phyloP scores from a whole-genome alignment of 164 flowering plant genomes.

The grape (Vitis vinifera) region DNA sequence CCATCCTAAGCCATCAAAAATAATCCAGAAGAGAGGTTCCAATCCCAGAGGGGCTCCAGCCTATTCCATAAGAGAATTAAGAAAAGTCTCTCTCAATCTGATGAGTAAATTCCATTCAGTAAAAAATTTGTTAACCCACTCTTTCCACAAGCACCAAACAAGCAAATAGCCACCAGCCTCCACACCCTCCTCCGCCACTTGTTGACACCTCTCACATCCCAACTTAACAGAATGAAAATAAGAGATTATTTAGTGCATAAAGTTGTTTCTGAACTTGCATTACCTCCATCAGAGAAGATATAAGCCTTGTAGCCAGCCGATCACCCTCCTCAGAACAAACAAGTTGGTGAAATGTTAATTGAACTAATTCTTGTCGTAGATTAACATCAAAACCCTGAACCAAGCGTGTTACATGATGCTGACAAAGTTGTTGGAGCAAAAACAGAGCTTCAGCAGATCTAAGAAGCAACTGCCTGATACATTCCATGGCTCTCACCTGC shows the following conservation, averaged over 20 bases:
- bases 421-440: conserved; percentile 84
- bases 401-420: conserved; percentile 81
- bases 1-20: too few relatives aligned
- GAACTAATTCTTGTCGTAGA: conserved; percentile 49
- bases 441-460: conserved; percentile 91
- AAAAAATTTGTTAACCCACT: too few relatives aligned
- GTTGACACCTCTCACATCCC: too few relatives aligned
- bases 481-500: conserved; percentile 97
- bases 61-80: too few relatives aligned
- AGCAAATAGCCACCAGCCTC: too few relatives aligned
- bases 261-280: conserved; percentile 2
- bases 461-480: conserved; percentile 86
- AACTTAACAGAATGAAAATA: too few relatives aligned
- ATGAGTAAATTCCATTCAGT: too few relatives aligned
- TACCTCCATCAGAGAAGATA: conserved; percentile 96
- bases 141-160: too few relatives aligned
- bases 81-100: too few relatives aligned
- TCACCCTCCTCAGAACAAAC: conserved; percentile 97
- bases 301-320: conserved; percentile 81
- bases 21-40: too few relatives aligned
- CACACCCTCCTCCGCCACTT: too few relatives aligned
- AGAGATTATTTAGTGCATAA: background rate
- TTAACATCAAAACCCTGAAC: conserved; percentile 69
- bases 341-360: conserved; percentile 86
- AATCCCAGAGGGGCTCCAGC: too few relatives aligned